Evolutionary conservation across 2,329 filamentous ascomycete genomes (phyloP).

Genomic region (Chrysosphaeria jannelii): DNA sequence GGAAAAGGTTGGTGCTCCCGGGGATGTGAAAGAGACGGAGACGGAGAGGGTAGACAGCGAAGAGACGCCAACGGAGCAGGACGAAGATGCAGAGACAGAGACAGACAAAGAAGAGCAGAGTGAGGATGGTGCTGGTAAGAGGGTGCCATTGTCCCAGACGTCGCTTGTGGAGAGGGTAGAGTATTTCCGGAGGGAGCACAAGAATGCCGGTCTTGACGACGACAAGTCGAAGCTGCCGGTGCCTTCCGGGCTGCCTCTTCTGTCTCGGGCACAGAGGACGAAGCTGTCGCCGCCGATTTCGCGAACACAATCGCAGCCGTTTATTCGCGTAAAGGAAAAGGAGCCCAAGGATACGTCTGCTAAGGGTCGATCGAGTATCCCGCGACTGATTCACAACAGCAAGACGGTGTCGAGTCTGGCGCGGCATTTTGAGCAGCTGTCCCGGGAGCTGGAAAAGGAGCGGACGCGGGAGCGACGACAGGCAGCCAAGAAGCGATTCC

Average conservation of each 20-base stretch:
- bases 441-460: slow-evolving; percentile 87
- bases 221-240: neutral
- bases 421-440: slow-evolving; percentile 87
- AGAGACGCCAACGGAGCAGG: slow-evolving; percentile 4
- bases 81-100: slow-evolving; percentile 1
- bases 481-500: slow-evolving; percentile 41
- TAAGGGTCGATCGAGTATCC: slow-evolving; percentile 86
- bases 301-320: slow-evolving; percentile 21
- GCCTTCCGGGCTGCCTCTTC: slow-evolving; percentile 4
- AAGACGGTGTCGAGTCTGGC: slow-evolving; percentile 57
- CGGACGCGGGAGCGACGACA: slow-evolving; percentile 60
- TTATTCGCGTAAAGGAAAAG: slow-evolving; percentile 13
- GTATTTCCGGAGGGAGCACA: slow-evolving; percentile 20
- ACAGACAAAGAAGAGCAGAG: neutral
- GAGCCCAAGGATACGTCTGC: no score
- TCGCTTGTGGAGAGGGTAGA: slow-evolving; percentile 17
- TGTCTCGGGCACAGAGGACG: slow-evolving; percentile 14
- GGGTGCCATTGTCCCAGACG: slow-evolving; percentile 1
- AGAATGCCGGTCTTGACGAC: slow-evolving; percentile 4
- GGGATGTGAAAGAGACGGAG: neutral
- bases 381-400: slow-evolving; percentile 45
- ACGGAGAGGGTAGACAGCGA: slow-evolving; percentile 2
- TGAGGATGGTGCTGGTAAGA: neutral
- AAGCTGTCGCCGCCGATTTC: slow-evolving; percentile 20
- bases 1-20: slow-evolving; percentile 2